Percentiles rank a stretch among this genome's conserved stretches.
Conservation (phyloP, 352 stramenopile species). For the Thalassiosira exigua region DNA sequence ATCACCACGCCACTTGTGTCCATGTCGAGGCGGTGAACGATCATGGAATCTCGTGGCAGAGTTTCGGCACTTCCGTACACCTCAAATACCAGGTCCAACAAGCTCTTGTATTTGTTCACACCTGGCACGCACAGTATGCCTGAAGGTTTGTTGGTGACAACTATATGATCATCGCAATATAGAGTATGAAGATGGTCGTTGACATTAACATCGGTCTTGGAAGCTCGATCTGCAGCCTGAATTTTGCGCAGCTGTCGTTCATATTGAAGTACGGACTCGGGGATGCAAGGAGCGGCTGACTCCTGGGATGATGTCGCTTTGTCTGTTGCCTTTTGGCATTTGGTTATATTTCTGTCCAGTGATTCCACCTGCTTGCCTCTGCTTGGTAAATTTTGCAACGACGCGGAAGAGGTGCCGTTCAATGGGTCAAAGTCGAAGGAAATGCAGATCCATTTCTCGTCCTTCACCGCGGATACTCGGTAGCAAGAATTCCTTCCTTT, state of each 20-base stretch:
- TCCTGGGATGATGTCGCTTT: neutral
- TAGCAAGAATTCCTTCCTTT: no score
- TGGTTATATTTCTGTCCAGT: neutral
- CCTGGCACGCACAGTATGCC: conserved; percentile 77
- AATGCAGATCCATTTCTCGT: conserved; percentile 19
- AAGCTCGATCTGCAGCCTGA: conserved; percentile 57
- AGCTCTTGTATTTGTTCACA: conserved; percentile 65
- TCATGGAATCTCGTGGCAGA: conserved; percentile 63
- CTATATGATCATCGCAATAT: conserved; percentile 72
- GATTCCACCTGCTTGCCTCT: conserved; percentile 5
- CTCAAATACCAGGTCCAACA: conserved; percentile 70
- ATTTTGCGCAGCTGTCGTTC: conserved; percentile 76
- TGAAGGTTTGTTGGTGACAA: conserved; percentile 77
- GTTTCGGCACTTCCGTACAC: conserved; percentile 39
- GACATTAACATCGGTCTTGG: conserved; percentile 43
- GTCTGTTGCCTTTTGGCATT: neutral
- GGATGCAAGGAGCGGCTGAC: conserved; percentile 30
- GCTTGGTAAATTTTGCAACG: conserved; percentile 1
- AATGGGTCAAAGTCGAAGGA: conserved; percentile 15
- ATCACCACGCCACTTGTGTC: conserved; percentile 76
- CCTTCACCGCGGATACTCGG: conserved; percentile 3
- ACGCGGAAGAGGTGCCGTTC: conserved; percentile 14
- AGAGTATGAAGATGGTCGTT: conserved; percentile 61
- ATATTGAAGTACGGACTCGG: conserved; percentile 80
- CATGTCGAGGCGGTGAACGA: conserved; percentile 81